Evolutionary conservation across 1,284 basidiomycete species (phyloP).

Genomic region (Ceratobasidium sp.): DNA sequence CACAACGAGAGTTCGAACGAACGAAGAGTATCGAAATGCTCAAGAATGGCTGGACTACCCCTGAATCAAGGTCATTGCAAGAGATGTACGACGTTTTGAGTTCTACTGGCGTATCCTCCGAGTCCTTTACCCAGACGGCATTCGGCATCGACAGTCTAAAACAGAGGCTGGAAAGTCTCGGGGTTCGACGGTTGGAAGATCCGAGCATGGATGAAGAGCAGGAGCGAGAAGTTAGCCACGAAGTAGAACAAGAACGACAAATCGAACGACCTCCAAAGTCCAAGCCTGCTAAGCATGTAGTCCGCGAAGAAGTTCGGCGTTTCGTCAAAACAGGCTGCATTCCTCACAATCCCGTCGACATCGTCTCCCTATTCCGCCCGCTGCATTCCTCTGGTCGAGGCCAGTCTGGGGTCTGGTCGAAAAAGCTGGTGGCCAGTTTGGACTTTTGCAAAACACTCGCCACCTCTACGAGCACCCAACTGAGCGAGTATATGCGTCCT

Average conservation of each 20-base stretch:
- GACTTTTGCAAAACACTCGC: slow-evolving; percentile 57
- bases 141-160: slow-evolving; percentile 1
- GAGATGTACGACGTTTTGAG: slow-evolving; percentile 58
- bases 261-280: slow-evolving; percentile 41
- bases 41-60: slow-evolving; percentile 58
- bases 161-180: slow-evolving; percentile 56
- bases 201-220: slow-evolving; percentile 64
- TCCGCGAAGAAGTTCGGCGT: slow-evolving; percentile 5
- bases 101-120: neutral
- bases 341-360: neutral
- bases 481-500: slow-evolving; percentile 40
- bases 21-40: slow-evolving; percentile 48
- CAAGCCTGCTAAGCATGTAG: slow-evolving; percentile 9
- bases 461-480: neutral
- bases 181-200: slow-evolving; percentile 51
- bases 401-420: neutral
- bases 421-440: neutral
- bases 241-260: slow-evolving; percentile 43
- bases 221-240: slow-evolving; percentile 62
- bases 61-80: slow-evolving; percentile 61
- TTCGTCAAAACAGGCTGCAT: slow-evolving; percentile 25
- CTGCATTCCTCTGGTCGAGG: neutral
- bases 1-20: slow-evolving; percentile 50
- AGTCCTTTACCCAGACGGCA: neutral
- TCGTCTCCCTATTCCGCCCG: slow-evolving; percentile 11